Evolutionary conservation across 1,139 yeast species (phyloP).

Genomic region (Debaryomyces psychrophilus): DNA sequence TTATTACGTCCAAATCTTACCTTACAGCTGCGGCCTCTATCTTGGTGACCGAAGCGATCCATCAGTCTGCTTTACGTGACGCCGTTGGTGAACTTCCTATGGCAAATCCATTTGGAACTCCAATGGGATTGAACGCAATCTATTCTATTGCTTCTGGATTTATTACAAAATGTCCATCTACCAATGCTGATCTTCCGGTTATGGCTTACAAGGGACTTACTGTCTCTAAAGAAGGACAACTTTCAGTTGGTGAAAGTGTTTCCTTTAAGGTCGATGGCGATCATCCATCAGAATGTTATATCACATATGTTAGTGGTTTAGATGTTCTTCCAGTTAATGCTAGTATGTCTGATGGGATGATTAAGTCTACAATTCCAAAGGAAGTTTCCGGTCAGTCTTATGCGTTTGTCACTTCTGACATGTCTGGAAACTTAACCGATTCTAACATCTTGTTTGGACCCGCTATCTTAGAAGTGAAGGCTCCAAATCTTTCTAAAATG

Average conservation of each 20-base stretch:
- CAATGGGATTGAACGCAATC: conserved; percentile 4
- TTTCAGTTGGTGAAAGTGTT: not conserved
- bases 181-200: conserved; percentile 1
- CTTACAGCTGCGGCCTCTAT: conserved; percentile 3
- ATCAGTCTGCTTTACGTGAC: conserved; percentile 1
- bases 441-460: conserved; percentile 2
- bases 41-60: conserved; percentile 4
- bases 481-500: not conserved
- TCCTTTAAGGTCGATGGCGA: not conserved
- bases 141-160: not conserved
- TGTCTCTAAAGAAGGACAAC: not conserved
- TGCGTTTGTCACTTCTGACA: conserved; percentile 1
- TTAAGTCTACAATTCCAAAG: not conserved
- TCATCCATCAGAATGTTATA: not conserved
- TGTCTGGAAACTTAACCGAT: not conserved
- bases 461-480: not conserved
- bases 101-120: conserved; percentile 3
- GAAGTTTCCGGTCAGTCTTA: conserved; percentile 1
- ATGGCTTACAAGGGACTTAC: conserved; percentile 3
- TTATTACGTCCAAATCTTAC: not conserved
- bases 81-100: conserved; percentile 1
- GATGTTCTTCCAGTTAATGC: not conserved
- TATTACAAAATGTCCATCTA: conserved; percentile 1
- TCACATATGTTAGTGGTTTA: conserved; percentile 4
- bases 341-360: not conserved